Percentiles rank a stretch among this genome's conserved stretches.
phyloP scores from a whole-genome alignment of 106 monocot genomes.

The Apostasia shenzhenica region DNA sequence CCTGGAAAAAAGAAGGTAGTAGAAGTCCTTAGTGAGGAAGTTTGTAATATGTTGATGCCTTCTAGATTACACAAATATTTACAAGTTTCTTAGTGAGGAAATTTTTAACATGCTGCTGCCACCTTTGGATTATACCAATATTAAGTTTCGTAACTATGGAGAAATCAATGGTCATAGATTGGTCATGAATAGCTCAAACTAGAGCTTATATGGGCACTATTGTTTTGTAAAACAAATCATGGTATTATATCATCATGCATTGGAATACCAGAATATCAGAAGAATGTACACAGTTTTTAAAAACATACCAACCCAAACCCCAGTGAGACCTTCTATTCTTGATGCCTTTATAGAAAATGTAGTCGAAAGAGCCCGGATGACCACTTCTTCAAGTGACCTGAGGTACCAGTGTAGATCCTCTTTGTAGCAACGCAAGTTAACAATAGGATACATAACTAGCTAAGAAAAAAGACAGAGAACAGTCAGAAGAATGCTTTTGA shows the following conservation, averaged over 20 bases:
- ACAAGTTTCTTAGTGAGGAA: neutral
- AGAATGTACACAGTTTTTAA: neutral
- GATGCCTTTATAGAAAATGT: slow-evolving; percentile 34
- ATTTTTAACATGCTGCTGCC: neutral
- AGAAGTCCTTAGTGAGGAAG: neutral
- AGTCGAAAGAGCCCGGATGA: slow-evolving; percentile 51
- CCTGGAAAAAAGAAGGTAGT: slow-evolving; percentile 19
- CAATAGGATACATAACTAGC: slow-evolving; percentile 93
- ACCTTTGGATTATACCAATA: neutral
- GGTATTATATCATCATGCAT: too few species aligned
- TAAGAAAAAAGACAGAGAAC: slow-evolving; percentile 18
- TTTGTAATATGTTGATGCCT: neutral
- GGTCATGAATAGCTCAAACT: too few species aligned
- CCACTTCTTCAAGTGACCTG: slow-evolving; percentile 86
- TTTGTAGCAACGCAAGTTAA: slow-evolving; percentile 74
- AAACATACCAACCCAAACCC: slow-evolving; percentile 64
- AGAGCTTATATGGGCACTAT: too few species aligned
- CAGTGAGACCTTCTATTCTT: slow-evolving; percentile 45
- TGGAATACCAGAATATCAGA: neutral
- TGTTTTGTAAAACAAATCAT: too few species aligned
- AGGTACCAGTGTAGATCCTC: slow-evolving; percentile 95
- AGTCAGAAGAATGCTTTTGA: neutral
- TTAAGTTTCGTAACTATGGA: neutral
- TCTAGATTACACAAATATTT: neutral
- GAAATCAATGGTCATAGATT: too few species aligned